These are phyloP conservation scores for Rhizopogon sp. DNA, from an alignment of 768 basidiomycete species.

Conservation along the genomic window DNA sequence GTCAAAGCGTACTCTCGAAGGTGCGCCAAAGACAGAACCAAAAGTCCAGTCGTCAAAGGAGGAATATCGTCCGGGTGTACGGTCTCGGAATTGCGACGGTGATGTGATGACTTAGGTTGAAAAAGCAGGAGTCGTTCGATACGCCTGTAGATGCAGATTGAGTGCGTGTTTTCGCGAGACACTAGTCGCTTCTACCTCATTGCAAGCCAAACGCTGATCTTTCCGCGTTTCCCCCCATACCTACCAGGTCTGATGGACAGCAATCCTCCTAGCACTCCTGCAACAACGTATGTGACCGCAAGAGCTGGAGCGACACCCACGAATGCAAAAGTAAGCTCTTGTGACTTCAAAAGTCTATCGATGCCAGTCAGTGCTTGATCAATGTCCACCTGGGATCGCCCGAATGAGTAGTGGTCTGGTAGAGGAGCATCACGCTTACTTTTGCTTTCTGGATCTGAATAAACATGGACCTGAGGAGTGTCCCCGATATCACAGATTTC, in stretches of 20 bases:
- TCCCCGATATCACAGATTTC: constrained; percentile 74
- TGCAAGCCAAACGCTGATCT: constrained; percentile 60
- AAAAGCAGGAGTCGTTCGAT: constrained; percentile 65
- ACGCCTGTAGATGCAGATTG: constrained; percentile 33
- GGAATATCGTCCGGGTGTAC: constrained; percentile 22
- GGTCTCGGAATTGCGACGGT: constrained; percentile 9
- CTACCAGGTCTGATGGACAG: constrained; percentile 46
- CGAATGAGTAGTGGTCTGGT: background rate
- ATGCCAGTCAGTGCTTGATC: constrained; percentile 88
- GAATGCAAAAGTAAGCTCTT: constrained; percentile 94
- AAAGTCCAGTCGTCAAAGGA: constrained; percentile 64
- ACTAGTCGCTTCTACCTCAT: constrained; percentile 48
- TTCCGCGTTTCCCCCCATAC: constrained; percentile 53
- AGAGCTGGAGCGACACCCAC: constrained; percentile 92
- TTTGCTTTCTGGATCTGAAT: constrained; percentile 97
- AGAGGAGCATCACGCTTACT: constrained; percentile 31
- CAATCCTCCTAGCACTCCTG: constrained; percentile 46
- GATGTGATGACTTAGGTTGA: constrained; percentile 30
- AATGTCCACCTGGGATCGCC: constrained; percentile 68
- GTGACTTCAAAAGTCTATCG: constrained; percentile 89
- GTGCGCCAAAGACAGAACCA: constrained; percentile 65
- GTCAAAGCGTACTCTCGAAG: constrained; percentile 61
- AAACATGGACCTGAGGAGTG: constrained; percentile 76
- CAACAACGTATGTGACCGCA: constrained; percentile 66
- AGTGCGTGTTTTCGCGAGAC: background rate